Evolutionary conservation across 78 protist genomes (phyloP).

Genomic region (Protostelium mycophagum): DNA sequence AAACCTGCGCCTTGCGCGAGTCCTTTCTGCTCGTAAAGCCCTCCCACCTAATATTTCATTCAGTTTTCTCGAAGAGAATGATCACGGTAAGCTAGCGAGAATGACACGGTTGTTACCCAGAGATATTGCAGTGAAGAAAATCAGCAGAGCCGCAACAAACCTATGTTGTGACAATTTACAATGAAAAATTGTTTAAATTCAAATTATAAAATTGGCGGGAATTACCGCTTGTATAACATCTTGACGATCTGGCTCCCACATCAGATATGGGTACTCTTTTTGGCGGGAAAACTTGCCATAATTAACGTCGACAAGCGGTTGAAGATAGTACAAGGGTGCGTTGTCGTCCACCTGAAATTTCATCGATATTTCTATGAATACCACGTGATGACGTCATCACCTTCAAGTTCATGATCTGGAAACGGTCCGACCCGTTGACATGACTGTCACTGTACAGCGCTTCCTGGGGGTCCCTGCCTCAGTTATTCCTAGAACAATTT

Average conservation of each 20-base stretch:
- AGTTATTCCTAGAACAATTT: too few species aligned
- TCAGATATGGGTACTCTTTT: not conserved
- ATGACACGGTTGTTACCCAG: too few species aligned
- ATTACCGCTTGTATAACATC: not conserved
- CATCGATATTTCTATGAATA: not conserved
- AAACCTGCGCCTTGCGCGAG: not conserved
- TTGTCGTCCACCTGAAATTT: not conserved
- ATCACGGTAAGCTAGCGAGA: too few species aligned
- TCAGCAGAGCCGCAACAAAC: too few species aligned
- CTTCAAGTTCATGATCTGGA: slow-evolving; percentile 1
- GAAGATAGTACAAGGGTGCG: not conserved
- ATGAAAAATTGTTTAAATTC: too few species aligned
- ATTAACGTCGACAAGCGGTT: not conserved
- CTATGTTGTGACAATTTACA: too few species aligned
- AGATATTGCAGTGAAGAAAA: too few species aligned
- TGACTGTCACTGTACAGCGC: not conserved
- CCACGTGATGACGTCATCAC: not conserved
- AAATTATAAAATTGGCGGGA: too few species aligned
- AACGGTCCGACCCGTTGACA: not conserved
- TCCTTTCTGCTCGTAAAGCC: not conserved
- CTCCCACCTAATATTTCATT: not conserved
- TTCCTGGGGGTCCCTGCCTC: not conserved
- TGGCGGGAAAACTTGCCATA: not conserved
- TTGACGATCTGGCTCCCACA: not conserved
- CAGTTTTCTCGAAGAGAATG: not conserved